Conservation (phyloP, 73 alveolate genomes). For the Tetrahymena malaccensis region DNA sequence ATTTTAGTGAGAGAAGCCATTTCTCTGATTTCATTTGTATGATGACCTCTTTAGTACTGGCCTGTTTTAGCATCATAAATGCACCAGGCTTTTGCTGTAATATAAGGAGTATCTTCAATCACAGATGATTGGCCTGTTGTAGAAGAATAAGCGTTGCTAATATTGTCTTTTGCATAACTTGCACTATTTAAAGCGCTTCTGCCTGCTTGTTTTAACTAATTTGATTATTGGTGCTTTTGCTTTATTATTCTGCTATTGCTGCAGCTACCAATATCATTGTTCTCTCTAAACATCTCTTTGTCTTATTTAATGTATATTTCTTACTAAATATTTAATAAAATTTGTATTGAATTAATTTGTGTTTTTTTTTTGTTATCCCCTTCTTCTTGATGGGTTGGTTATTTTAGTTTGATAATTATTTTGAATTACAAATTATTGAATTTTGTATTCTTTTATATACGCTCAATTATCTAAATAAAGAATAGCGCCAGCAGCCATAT, state of each 20-base stretch:
- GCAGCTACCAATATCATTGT: neutral
- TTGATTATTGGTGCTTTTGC: neutral
- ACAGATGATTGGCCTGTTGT: neutral
- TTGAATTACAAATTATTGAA: too few species aligned
- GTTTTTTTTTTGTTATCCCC: too few species aligned
- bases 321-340: too few species aligned
- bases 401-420: too few species aligned
- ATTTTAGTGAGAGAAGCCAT: constrained; percentile 72
- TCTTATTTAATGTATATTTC: neutral
- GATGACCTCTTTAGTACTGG: neutral
- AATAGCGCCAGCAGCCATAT: too few species aligned
- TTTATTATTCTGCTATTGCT: neutral
- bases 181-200: neutral
- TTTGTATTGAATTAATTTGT: too few species aligned
- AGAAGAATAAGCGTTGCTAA: neutral
- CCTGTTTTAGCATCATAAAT: constrained; percentile 25
- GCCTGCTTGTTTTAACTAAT: neutral
- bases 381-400: too few species aligned
- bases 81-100: constrained; percentile 26
- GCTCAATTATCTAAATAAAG: too few species aligned
- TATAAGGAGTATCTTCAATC: neutral
- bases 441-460: too few species aligned
- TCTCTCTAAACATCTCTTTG: neutral
- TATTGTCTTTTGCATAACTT: neutral
- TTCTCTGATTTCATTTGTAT: constrained; percentile 24